Evolutionary conservation across 768 basidiomycete genomes (phyloP).

Genomic region (Kondoa subrosea): DNA sequence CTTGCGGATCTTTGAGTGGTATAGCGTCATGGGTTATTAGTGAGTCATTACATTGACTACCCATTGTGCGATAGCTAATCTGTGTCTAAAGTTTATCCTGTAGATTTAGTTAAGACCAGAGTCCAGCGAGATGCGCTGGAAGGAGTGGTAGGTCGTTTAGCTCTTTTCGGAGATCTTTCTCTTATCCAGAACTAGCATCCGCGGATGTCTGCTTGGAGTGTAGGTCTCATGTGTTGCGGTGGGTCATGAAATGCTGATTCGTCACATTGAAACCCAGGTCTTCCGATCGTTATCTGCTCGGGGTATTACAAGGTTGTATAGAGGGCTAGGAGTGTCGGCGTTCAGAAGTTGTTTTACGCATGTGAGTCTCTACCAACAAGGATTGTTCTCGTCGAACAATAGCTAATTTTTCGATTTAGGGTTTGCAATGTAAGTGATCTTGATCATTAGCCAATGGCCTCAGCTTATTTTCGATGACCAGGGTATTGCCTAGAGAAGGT

Average conservation of each 20-base stretch:
- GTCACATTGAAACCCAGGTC: too few species aligned
- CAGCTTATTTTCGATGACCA: too few species aligned
- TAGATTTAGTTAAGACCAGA: conserved; percentile 26
- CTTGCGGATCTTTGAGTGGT: conserved; percentile 22
- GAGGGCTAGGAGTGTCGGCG: conserved; percentile 85
- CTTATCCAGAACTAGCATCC: not conserved
- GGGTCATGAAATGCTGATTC: too few species aligned
- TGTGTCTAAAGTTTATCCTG: not conserved
- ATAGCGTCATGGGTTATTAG: conserved; percentile 22
- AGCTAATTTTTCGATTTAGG: not conserved
- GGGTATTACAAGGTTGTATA: conserved; percentile 72
- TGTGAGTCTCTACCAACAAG: conserved; percentile 29
- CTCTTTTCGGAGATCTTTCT: not conserved
- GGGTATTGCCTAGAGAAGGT: not conserved
- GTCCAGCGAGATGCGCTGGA: conserved; percentile 26
- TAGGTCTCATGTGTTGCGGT: too few species aligned
- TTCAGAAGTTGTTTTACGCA: conserved; percentile 82
- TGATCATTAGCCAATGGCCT: too few species aligned
- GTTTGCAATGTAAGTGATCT: too few species aligned
- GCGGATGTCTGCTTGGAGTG: conserved; percentile 18
- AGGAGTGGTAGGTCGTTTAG: conserved; percentile 10
- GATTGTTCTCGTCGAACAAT: not conserved
- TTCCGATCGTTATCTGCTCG: conserved; percentile 39
- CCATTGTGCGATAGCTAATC: too few species aligned
- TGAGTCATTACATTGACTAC: conserved; percentile 7